Conservation (phyloP, 345 rosid species). For the Triadica sebifera region DNA sequence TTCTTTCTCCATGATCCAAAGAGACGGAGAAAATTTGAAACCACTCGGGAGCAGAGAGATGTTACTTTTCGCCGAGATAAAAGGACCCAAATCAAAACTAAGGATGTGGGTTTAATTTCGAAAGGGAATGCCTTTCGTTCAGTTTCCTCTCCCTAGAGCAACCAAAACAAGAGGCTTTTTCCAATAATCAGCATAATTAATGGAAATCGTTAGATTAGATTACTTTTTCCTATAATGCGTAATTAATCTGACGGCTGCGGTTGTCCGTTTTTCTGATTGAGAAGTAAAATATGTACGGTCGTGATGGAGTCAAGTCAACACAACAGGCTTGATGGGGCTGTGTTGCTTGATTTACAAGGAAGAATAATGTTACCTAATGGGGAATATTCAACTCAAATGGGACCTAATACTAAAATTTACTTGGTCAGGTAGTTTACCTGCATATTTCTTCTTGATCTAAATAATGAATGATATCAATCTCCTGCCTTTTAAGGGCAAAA, state of each 20-base stretch:
- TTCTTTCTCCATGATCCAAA: conserved; percentile 29
- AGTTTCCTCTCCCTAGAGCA: not conserved
- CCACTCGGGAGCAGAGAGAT: not conserved
- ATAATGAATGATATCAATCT: no score
- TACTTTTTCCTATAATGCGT: not conserved
- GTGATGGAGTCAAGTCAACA: conserved; percentile 5
- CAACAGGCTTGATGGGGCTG: not conserved
- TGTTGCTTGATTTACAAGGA: conserved; percentile 16
- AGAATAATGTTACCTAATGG: not conserved
- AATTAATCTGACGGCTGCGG: not conserved
- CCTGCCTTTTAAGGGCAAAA: no score
- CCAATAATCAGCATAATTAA: not conserved
- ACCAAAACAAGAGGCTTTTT: not conserved
- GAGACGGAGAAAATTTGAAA: not conserved
- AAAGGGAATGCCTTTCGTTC: not conserved
- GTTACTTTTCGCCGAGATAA: no score
- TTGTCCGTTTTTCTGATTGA: not conserved
- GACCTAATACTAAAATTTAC: not conserved
- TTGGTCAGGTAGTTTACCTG: not conserved
- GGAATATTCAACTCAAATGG: not conserved
- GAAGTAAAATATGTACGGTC: not conserved
- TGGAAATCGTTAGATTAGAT: conserved; percentile 9
- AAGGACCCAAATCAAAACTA: not conserved
- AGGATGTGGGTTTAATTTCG: not conserved
- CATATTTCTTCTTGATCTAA: no score